A percentile compares a stretch with the other conserved stretches of the same genome.
phyloP scores from a whole-genome alignment of 108 stramenopile genomes.

The Skeletonema costatum region DNA sequence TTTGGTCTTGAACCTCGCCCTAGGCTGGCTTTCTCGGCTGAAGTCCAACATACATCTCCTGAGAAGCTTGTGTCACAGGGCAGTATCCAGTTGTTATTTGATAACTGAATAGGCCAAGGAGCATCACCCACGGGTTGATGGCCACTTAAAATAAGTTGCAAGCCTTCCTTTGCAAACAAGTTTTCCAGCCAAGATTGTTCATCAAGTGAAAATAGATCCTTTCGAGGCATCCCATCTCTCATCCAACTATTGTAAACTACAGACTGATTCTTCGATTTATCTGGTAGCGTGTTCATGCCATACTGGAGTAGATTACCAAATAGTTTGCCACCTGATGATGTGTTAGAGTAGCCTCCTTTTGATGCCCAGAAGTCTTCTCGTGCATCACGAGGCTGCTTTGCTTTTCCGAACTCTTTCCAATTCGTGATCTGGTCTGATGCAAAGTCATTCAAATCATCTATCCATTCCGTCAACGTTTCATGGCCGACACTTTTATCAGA shows the following conservation, averaged over 20 bases:
- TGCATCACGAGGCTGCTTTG: background rate
- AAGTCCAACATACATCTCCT: constrained; percentile 67
- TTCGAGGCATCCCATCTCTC: constrained; percentile 65
- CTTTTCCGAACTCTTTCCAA: constrained; percentile 56
- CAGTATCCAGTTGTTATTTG: constrained; percentile 49
- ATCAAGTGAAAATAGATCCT: constrained; percentile 45
- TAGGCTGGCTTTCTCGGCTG: constrained; percentile 2
- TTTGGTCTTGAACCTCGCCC: constrained; percentile 31
- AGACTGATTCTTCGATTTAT: constrained; percentile 58
- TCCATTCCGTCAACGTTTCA: constrained; percentile 57
- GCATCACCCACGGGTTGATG: constrained; percentile 87
- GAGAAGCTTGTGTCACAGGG: constrained; percentile 83
- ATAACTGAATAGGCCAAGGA: constrained; percentile 72
- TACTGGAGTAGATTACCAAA: constrained; percentile 71
- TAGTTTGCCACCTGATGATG: constrained; percentile 11
- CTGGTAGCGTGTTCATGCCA: constrained; percentile 83
- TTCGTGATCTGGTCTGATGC: constrained; percentile 44
- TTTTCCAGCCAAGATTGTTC: constrained; percentile 22
- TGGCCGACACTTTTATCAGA: background rate
- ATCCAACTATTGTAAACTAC: constrained; percentile 79
- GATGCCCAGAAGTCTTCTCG: constrained; percentile 58
- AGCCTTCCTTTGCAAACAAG: constrained; percentile 49
- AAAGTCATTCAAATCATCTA: constrained; percentile 65
- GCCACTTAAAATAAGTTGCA: constrained; percentile 66
- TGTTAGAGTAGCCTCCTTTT: constrained; percentile 63